Percentiles rank a stretch among this genome's conserved stretches.
Evolutionary conservation across 768 basidiomycete genomes (phyloP).

Genomic region (Phlegmacium glaucopus): DNA sequence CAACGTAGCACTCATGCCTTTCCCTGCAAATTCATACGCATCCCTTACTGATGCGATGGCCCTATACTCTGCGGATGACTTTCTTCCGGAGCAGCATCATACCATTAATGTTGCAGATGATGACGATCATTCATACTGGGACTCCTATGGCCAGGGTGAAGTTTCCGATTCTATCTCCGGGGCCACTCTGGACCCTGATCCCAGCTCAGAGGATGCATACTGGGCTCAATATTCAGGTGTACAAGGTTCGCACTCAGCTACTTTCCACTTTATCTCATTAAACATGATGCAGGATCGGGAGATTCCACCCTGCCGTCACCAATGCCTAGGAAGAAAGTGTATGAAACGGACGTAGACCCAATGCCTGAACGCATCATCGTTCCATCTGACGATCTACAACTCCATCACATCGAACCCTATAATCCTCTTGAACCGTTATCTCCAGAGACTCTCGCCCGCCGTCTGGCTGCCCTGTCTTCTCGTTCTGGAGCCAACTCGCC

Average conservation of each 20-base stretch:
- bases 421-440: conserved; percentile 41
- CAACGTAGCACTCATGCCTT: conserved; percentile 67
- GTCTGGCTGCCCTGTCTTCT: conserved; percentile 33
- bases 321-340: conserved; percentile 27
- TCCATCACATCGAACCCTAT: conserved; percentile 27
- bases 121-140: conserved; percentile 67
- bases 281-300: conserved; percentile 50
- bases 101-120: conserved; percentile 24
- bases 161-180: conserved; percentile 18
- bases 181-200: conserved; percentile 12
- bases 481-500: conserved; percentile 17
- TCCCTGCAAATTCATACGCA: conserved; percentile 43
- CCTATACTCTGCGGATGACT: conserved; percentile 27
- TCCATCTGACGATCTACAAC: conserved; percentile 25
- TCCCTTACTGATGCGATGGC: conserved; percentile 26
- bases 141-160: conserved; percentile 51
- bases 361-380: conserved; percentile 29
- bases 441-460: conserved; percentile 35
- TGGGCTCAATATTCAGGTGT: conserved; percentile 73
- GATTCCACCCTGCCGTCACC: conserved; percentile 68
- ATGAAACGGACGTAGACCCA: conserved; percentile 7
- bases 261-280: conserved; percentile 2
- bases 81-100: conserved; percentile 25
- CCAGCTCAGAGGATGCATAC: conserved; percentile 56
- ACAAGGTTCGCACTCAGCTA: conserved; percentile 46